A percentile compares a stretch with the other conserved stretches of the same genome.
Evolutionary conservation across 345 rosid species (phyloP).

Genomic region (Salix brachista): DNA sequence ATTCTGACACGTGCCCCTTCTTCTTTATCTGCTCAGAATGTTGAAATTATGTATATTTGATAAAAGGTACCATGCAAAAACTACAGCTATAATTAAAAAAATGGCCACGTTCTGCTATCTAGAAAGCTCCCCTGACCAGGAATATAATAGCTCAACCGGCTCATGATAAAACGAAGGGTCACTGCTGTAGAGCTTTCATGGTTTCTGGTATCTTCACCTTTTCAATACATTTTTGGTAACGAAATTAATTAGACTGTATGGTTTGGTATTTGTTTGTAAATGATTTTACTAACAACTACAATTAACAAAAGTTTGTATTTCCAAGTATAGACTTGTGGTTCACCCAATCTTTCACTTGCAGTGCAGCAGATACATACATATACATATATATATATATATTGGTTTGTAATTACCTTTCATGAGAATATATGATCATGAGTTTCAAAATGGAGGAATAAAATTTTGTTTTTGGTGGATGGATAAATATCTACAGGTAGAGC

Average conservation of each 20-base stretch:
- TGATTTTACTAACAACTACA: not conserved
- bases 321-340: no score
- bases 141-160: constrained; percentile 1
- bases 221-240: not conserved
- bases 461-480: not conserved
- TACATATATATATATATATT: no score
- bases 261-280: not conserved
- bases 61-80: not conserved
- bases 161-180: constrained; percentile 17
- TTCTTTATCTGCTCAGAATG: not conserved
- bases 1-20: not conserved
- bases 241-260: not conserved
- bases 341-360: not conserved
- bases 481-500: not conserved
- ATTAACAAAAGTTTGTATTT: no score
- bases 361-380: not conserved
- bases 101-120: not conserved
- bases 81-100: not conserved
- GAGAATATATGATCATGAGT: not conserved
- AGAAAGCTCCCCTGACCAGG: not conserved
- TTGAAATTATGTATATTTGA: not conserved
- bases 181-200: not conserved
- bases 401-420: not conserved
- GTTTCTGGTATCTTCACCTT: not conserved
- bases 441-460: not conserved